Evolutionary conservation across 2,329 filamentous ascomycete species (phyloP).

Genomic region (Diplodia scrobiculata): DNA sequence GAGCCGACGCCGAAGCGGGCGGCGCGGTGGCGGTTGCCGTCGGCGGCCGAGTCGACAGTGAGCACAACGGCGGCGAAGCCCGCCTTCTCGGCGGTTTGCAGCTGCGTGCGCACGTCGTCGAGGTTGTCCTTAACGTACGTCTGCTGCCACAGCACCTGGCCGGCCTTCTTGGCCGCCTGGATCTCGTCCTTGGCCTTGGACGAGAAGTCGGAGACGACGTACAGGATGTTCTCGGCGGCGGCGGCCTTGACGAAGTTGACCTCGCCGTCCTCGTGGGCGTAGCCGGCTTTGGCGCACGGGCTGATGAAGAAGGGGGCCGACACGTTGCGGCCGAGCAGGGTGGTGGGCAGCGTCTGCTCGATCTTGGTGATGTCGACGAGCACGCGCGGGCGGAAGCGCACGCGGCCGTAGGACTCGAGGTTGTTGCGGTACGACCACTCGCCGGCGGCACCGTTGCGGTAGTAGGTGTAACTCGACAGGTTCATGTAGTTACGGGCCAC

Average conservation of each 20-base stretch:
- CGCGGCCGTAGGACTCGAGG: slow-evolving; percentile 57
- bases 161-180: slow-evolving; percentile 32
- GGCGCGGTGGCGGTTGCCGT: slow-evolving; percentile 44
- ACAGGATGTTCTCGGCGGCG: slow-evolving; percentile 53
- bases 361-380: slow-evolving; percentile 54
- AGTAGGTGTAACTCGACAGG: slow-evolving; percentile 57
- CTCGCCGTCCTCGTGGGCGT: slow-evolving; percentile 53
- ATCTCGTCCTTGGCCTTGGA: slow-evolving; percentile 40
- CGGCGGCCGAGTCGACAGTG: slow-evolving; percentile 47
- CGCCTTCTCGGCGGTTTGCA: slow-evolving; percentile 39
- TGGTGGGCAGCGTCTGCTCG: slow-evolving; percentile 51
- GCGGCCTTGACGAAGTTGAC: slow-evolving; percentile 56
- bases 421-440: slow-evolving; percentile 62
- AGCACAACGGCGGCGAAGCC: slow-evolving; percentile 48
- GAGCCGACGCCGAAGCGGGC: slow-evolving; percentile 40
- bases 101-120: slow-evolving; percentile 39
- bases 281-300: slow-evolving; percentile 46
- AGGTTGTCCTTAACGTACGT: slow-evolving; percentile 44
- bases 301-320: slow-evolving; percentile 60
- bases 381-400: slow-evolving; percentile 53
- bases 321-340: slow-evolving; percentile 58
- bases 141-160: slow-evolving; percentile 48
- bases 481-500: slow-evolving; percentile 55
- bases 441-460: slow-evolving; percentile 58
- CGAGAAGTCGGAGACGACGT: slow-evolving; percentile 48